These are phyloP conservation scores for Saccharomycopsis synnaedendra DNA, from an alignment of 805 yeast genomes.

Conservation along the genomic window DNA sequence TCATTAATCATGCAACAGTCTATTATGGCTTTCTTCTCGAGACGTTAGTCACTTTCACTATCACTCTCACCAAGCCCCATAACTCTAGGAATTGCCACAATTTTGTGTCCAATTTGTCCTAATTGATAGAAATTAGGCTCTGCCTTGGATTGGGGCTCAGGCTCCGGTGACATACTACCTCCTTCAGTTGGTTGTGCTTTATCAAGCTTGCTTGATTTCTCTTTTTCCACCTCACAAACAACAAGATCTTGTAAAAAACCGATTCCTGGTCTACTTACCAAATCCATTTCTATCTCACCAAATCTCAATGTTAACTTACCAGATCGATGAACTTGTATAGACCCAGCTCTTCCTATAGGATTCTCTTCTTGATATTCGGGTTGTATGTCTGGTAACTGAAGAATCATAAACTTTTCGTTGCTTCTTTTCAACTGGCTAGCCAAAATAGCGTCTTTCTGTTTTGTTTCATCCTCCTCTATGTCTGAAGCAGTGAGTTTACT, in stretches of 20 bases:
- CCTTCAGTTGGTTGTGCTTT: not conserved
- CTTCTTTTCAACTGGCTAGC: slow-evolving; percentile 1
- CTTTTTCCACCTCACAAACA: slow-evolving; percentile 1
- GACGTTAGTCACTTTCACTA: too few relatives aligned
- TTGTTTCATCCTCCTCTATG: not conserved
- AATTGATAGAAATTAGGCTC: slow-evolving; percentile 7
- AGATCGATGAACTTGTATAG: slow-evolving; percentile 66
- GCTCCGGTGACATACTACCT: not conserved
- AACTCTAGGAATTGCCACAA: slow-evolving; percentile 10
- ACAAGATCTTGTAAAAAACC: slow-evolving; percentile 54
- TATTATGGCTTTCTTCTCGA: too few relatives aligned
- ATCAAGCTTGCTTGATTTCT: not conserved
- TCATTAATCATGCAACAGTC: too few relatives aligned
- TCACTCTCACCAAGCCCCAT: too few relatives aligned
- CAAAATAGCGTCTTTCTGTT: not conserved
- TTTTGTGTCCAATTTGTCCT: slow-evolving; percentile 15
- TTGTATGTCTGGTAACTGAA: slow-evolving; percentile 39
- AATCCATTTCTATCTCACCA: slow-evolving; percentile 59
- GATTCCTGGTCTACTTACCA: slow-evolving; percentile 59
- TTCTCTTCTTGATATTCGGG: slow-evolving; percentile 25
- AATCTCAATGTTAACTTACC: slow-evolving; percentile 70
- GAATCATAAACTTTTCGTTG: slow-evolving; percentile 24
- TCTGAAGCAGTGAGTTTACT: not conserved
- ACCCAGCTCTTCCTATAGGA: slow-evolving; percentile 53
- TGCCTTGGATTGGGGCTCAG: not conserved